Evolutionary conservation across 202 grass and related monocot species (phyloP).

Genomic region (Cymbopogon flexuosus): DNA sequence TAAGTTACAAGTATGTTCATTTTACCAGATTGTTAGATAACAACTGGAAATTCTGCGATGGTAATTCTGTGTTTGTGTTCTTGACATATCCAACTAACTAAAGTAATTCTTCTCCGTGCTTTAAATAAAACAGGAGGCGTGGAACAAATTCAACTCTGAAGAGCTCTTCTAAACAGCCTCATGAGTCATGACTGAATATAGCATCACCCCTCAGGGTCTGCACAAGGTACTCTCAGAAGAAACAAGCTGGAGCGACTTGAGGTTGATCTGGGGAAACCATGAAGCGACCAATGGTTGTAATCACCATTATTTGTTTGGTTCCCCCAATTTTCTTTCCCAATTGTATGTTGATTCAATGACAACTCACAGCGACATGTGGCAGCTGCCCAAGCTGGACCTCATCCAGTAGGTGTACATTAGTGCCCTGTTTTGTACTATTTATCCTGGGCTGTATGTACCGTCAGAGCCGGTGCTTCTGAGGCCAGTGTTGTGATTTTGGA

Average conservation of each 20-base stretch:
- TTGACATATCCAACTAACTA: background rate
- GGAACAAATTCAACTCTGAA: constrained; percentile 96
- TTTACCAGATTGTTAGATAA: background rate
- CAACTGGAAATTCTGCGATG: background rate
- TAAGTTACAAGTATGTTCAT: constrained; percentile 10
- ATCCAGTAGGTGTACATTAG: constrained; percentile 41
- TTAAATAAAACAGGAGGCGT: constrained; percentile 69
- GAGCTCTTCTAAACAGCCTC: constrained; percentile 63
- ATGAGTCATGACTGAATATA: background rate
- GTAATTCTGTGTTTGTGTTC: background rate
- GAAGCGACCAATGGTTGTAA: constrained; percentile 8
- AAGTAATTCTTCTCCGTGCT: constrained; percentile 18
- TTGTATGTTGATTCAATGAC: constrained; percentile 33
- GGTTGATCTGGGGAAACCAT: background rate
- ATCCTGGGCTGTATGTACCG: constrained; percentile 21
- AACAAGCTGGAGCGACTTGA: background rate
- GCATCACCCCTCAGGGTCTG: constrained; percentile 1
- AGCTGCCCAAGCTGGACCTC: constrained; percentile 12
- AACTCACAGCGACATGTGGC: constrained; percentile 14
- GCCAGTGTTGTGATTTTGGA: constrained; percentile 27
- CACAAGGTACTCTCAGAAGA: background rate
- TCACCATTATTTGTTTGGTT: background rate
- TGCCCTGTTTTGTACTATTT: constrained; percentile 36
- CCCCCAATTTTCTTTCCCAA: constrained; percentile 18
- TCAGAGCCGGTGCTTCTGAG: background rate